Evolutionary conservation across 345 rosid species (phyloP).

Genomic region (Bruguiera parviflora): DNA sequence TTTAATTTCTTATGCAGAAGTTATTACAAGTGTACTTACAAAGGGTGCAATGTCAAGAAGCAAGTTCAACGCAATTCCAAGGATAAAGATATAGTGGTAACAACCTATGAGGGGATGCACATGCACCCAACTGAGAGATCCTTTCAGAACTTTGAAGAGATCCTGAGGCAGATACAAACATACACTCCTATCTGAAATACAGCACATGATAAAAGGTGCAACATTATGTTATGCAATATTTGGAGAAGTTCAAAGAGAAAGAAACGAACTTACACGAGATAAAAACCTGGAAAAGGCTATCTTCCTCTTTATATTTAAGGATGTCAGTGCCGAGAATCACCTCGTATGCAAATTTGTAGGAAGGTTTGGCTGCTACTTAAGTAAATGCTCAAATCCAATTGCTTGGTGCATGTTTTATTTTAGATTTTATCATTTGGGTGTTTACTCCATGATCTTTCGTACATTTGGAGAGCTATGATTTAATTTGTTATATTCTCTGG

Average conservation of each 20-base stretch:
- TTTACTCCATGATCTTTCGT: no score
- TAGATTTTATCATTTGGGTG: no score
- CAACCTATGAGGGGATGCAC: conserved; percentile 52
- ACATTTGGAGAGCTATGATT: no score
- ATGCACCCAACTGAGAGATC: conserved; percentile 29
- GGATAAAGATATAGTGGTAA: conserved; percentile 42
- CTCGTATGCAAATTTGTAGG: no score
- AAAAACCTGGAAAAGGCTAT: no score
- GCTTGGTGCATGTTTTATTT: no score
- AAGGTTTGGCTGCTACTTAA: no score
- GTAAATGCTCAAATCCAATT: no score
- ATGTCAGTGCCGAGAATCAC: no score
- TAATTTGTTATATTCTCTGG: no score
- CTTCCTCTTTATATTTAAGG: no score
- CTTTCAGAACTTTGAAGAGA: background rate
- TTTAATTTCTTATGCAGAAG: conserved; percentile 29
- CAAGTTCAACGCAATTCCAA: conserved; percentile 44
- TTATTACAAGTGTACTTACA: conserved; percentile 43
- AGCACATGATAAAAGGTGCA: background rate
- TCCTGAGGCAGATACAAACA: background rate
- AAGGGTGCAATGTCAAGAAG: conserved; percentile 49
- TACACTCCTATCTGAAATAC: background rate
- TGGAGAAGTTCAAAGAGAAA: background rate
- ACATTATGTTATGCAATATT: background rate
- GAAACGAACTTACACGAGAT: no score